These are phyloP conservation scores for Lactarius psammicola DNA, from an alignment of 768 basidiomycete genomes.

Conservation along the genomic window DNA sequence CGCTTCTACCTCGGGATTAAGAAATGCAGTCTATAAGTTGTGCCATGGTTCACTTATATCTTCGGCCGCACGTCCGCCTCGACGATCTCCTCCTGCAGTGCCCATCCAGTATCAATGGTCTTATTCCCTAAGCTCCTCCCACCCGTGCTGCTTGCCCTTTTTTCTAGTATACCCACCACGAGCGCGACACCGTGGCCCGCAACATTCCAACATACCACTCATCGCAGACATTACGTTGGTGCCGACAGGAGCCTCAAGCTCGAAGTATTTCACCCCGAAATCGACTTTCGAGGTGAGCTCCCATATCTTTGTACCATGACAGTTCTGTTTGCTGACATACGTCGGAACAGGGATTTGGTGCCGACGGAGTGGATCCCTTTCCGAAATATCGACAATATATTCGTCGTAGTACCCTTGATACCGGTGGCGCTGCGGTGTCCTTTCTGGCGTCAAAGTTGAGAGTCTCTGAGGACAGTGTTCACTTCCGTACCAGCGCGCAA, in stretches of 20 bases:
- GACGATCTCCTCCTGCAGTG: background rate
- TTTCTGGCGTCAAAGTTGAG: constrained; percentile 32
- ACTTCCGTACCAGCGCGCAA: constrained; percentile 27
- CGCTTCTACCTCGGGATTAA: no score
- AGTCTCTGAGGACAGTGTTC: constrained; percentile 24
- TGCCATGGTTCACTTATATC: background rate
- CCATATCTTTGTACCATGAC: background rate
- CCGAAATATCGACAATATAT: constrained; percentile 8
- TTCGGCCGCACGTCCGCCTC: background rate
- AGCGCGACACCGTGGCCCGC: constrained; percentile 29
- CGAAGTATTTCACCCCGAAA: constrained; percentile 33
- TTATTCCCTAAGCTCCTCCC: constrained; percentile 29
- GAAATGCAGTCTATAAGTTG: background rate
- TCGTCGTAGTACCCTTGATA: constrained; percentile 28
- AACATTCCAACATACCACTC: constrained; percentile 30
- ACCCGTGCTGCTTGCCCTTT: constrained; percentile 30
- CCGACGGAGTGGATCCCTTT: constrained; percentile 30
- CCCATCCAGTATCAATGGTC: constrained; percentile 20
- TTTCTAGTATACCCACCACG: constrained; percentile 27
- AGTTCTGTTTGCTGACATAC: background rate
- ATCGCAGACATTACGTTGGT: constrained; percentile 29
- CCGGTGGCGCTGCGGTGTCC: constrained; percentile 30
- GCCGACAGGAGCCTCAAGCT: constrained; percentile 23
- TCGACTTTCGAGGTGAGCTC: constrained; percentile 32
- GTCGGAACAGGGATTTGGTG: constrained; percentile 33